A percentile compares a stretch with the other conserved stretches of the same genome.
Conservation (phyloP, 2,329 filamentous ascomycete genomes). For the Aspergillus alliaceus region DNA sequence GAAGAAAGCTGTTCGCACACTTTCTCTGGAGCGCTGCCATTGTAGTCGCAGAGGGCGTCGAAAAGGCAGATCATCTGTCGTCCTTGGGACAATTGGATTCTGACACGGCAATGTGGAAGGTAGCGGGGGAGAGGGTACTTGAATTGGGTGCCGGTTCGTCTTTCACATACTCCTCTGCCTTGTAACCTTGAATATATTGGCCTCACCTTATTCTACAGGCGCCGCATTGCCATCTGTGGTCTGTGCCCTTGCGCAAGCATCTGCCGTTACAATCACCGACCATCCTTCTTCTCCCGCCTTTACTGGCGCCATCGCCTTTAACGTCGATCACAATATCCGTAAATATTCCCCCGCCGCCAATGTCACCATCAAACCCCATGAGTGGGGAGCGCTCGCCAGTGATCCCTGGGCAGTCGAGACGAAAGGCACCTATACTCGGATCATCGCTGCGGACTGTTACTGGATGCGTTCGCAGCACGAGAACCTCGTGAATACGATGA, state of each 20-base stretch:
- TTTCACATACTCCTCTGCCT: background rate
- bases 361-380: constrained; percentile 50
- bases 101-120: constrained; percentile 37
- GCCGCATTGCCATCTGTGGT: constrained; percentile 44
- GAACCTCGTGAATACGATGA: constrained; percentile 56
- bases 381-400: constrained; percentile 52
- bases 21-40: constrained; percentile 58
- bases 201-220: constrained; percentile 24
- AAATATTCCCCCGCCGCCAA: background rate
- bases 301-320: constrained; percentile 45
- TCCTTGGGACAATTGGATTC: constrained; percentile 8
- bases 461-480: constrained; percentile 61
- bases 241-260: constrained; percentile 36
- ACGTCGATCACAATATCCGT: constrained; percentile 46
- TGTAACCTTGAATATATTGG: background rate
- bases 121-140: constrained; percentile 53
- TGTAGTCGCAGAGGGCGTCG: constrained; percentile 45
- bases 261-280: constrained; percentile 52
- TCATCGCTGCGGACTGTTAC: constrained; percentile 61
- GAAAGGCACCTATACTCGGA: constrained; percentile 49
- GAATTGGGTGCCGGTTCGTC: constrained; percentile 60
- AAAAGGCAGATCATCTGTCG: constrained; percentile 27
- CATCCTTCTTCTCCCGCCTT: constrained; percentile 45
- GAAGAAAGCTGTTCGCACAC: constrained; percentile 57
- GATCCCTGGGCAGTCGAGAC: constrained; percentile 39